Conservation (phyloP, 148 eudicot genomes). For the Suaeda aralocaspica region DNA sequence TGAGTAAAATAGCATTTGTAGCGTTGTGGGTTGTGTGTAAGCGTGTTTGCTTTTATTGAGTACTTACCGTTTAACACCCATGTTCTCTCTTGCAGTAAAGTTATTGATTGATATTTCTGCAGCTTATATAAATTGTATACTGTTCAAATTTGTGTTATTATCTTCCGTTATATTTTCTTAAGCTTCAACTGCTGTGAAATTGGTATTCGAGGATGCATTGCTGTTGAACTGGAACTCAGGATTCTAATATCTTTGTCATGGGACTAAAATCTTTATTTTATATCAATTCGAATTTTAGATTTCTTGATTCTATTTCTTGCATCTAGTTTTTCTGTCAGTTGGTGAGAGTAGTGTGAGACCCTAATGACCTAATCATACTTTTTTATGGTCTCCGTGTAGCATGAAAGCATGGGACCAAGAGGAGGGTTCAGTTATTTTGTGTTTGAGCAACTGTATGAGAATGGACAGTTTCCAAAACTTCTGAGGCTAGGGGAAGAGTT, state of each 20-base stretch:
- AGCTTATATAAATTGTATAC: not conserved
- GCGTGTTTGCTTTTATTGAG: not conserved
- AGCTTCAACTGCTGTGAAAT: not conserved
- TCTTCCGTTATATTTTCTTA: not conserved
- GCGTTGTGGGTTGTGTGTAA: not conserved
- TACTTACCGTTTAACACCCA: not conserved
- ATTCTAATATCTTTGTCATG: not conserved
- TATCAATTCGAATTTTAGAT: slow-evolving; percentile 3
- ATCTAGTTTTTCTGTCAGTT: not conserved
- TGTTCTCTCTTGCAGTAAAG: not conserved
- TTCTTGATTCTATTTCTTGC: slow-evolving; percentile 5
- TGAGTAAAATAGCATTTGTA: not conserved
- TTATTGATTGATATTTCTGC: not conserved
- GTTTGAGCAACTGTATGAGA: slow-evolving; percentile 65
- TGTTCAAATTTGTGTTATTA: not conserved
- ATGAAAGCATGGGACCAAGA: slow-evolving; percentile 86
- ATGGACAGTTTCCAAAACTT: slow-evolving; percentile 66
- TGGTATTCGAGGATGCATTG: not conserved
- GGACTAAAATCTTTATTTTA: not conserved
- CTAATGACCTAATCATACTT: no score
- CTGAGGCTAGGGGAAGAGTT: slow-evolving; percentile 93
- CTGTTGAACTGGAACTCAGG: not conserved
- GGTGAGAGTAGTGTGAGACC: slow-evolving; percentile 3
- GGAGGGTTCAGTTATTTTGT: slow-evolving; percentile 91
- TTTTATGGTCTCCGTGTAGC: slow-evolving; percentile 44